A percentile compares a stretch with the other conserved stretches of the same genome.
Conservation (phyloP, 2,329 filamentous ascomycete genomes). For the Ceratocystiopsis sp. region DNA sequence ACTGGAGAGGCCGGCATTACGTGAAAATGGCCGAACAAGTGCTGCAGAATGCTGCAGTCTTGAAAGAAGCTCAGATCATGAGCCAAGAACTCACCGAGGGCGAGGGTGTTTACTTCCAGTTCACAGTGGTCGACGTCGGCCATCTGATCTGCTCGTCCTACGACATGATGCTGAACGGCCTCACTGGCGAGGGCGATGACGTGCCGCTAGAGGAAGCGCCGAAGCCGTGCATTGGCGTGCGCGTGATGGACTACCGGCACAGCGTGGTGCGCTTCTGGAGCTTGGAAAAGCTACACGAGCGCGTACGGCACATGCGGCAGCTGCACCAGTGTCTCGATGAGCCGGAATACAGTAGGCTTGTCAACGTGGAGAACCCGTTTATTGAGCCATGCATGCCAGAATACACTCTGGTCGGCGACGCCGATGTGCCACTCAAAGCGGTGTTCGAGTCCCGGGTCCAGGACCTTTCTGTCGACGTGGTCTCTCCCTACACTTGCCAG, state of each 20-base stretch:
- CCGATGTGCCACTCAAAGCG: conserved; percentile 76
- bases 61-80: conserved; percentile 97
- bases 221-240: conserved; percentile 81
- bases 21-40: conserved; percentile 89
- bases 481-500: conserved; percentile 82
- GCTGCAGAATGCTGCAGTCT: conserved; percentile 65
- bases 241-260: conserved; percentile 82
- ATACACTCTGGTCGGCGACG: conserved; percentile 84
- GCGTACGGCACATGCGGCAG: conserved; percentile 84
- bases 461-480: conserved; percentile 79
- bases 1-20: conserved; percentile 74
- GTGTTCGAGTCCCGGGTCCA: conserved; percentile 92
- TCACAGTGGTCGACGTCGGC: conserved; percentile 75
- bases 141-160: conserved; percentile 87
- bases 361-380: conserved; percentile 77
- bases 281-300: conserved; percentile 73
- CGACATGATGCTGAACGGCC: conserved; percentile 85
- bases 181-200: conserved; percentile 64
- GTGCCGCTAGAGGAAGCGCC: conserved; percentile 59
- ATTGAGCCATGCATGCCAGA: conserved; percentile 79
- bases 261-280: conserved; percentile 86
- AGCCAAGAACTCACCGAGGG: conserved; percentile 74
- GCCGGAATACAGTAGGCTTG: conserved; percentile 85
- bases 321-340: conserved; percentile 94
- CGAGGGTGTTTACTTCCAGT: conserved; percentile 86